These are phyloP conservation scores for Fragilaria crotonensis DNA, from an alignment of 108 stramenopile genomes.

Conservation along the genomic window DNA sequence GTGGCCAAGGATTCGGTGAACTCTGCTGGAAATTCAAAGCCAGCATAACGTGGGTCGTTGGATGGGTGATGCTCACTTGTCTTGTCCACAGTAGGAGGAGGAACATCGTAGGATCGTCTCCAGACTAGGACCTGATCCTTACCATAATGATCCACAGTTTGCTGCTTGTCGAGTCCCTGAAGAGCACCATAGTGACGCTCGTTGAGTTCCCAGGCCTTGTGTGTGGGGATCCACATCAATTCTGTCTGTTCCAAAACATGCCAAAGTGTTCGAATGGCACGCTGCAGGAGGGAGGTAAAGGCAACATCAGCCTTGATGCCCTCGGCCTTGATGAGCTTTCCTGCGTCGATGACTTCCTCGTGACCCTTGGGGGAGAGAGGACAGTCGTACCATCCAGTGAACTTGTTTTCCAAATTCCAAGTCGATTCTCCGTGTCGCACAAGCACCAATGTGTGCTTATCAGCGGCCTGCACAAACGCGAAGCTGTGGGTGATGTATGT, in stretches of 20 bases:
- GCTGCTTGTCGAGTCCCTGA: slow-evolving; percentile 88
- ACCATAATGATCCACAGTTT: slow-evolving; percentile 90
- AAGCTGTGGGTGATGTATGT: slow-evolving; percentile 15
- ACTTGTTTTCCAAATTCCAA: slow-evolving; percentile 96
- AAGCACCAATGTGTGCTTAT: slow-evolving; percentile 62
- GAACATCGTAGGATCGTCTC: slow-evolving; percentile 87
- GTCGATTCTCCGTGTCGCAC: slow-evolving; percentile 94
- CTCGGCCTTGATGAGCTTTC: slow-evolving; percentile 52
- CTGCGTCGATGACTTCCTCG: slow-evolving; percentile 81
- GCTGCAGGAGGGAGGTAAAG: slow-evolving; percentile 81
- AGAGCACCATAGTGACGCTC: slow-evolving; percentile 89
- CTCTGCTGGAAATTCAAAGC: slow-evolving; percentile 47
- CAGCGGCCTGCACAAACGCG: slow-evolving; percentile 28
- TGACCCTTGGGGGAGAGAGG: slow-evolving; percentile 88
- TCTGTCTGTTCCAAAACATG: slow-evolving; percentile 79
- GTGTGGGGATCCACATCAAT: slow-evolving; percentile 71
- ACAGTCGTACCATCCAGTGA: slow-evolving; percentile 97
- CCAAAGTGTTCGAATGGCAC: slow-evolving; percentile 84
- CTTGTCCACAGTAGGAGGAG: slow-evolving; percentile 71
- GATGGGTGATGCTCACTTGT: slow-evolving; percentile 63
- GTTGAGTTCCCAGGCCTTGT: slow-evolving; percentile 86
- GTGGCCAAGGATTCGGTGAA: slow-evolving; percentile 82
- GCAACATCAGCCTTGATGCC: slow-evolving; percentile 73
- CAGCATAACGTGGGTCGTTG: slow-evolving; percentile 79
- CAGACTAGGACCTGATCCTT: slow-evolving; percentile 88